A percentile compares a stretch with the other conserved stretches of the same genome.
These are phyloP conservation scores for Hylodesmum podocarpum DNA, from an alignment of 306 rosid genomes.

Conservation along the genomic window DNA sequence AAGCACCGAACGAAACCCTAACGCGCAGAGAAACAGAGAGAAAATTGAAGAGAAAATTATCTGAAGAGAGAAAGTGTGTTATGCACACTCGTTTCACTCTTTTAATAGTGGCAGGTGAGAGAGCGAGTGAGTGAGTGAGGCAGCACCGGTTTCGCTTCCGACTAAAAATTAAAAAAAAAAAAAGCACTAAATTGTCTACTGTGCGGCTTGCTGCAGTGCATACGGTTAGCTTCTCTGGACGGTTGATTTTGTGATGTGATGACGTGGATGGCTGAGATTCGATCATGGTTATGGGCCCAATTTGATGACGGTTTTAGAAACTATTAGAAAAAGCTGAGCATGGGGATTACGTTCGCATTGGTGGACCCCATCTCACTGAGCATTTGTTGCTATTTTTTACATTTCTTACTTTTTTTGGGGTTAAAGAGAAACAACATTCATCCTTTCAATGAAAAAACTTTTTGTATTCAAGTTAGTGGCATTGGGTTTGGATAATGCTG, in stretches of 20 bases:
- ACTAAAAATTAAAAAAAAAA: neutral
- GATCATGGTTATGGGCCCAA: neutral
- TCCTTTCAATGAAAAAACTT: neutral
- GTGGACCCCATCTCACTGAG: neutral
- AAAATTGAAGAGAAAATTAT: neutral
- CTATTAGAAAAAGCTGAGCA: neutral
- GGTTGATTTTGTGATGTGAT: neutral
- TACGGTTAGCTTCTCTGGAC: neutral
- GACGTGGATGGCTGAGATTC: neutral
- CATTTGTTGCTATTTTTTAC: neutral
- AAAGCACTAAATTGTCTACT: neutral
- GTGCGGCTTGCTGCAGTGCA: neutral
- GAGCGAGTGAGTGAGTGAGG: constrained; percentile 18
- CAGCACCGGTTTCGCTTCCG: neutral
- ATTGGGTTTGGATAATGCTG: neutral
- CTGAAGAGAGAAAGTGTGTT: neutral
- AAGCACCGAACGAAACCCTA: constrained; percentile 26
- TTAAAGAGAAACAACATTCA: neutral
- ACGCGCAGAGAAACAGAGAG: neutral
- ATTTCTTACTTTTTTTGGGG: too few species aligned
- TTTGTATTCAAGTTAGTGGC: neutral
- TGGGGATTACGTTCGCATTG: neutral
- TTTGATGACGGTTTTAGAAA: neutral
- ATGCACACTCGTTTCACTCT: neutral
- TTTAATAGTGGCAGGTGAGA: neutral